These are phyloP conservation scores for Staphylotrichum tortipilum DNA, from an alignment of 495 filamentous ascomycete species.

Conservation along the genomic window DNA sequence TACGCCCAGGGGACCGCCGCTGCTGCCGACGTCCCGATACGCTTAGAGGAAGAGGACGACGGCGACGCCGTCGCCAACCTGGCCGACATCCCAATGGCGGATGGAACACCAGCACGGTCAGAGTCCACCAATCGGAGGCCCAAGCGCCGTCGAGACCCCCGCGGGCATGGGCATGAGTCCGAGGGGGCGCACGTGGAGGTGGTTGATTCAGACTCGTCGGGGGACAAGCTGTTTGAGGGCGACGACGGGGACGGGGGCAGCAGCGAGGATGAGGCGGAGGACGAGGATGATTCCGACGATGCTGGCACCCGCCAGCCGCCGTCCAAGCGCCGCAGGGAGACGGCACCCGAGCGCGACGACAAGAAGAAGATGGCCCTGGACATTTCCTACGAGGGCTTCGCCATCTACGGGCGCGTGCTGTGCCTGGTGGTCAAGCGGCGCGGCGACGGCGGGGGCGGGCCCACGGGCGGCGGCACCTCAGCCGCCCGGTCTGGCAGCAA, in stretches of 20 bases:
- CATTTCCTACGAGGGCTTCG: constrained; percentile 89
- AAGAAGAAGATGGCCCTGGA: constrained; percentile 81
- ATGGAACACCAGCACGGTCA: constrained; percentile 25
- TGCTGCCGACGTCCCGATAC: constrained; percentile 30
- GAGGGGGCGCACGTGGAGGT: constrained; percentile 19
- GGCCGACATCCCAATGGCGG: constrained; percentile 35
- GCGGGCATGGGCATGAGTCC: constrained; percentile 13
- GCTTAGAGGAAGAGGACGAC: constrained; percentile 33
- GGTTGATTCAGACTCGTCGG: constrained; percentile 14
- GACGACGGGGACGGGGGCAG: constrained; percentile 15
- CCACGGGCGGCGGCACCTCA: constrained; percentile 21
- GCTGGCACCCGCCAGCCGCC: constrained; percentile 19
- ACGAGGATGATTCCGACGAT: constrained; percentile 17
- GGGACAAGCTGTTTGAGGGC: constrained; percentile 29
- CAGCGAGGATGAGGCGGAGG: constrained; percentile 22
- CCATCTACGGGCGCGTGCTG: constrained; percentile 83
- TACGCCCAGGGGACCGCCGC: constrained; percentile 31
- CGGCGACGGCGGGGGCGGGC: constrained; percentile 23
- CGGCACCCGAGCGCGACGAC: constrained; percentile 48
- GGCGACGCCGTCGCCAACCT: constrained; percentile 31
- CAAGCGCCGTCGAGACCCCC: constrained; percentile 19
- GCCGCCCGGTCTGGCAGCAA: constrained; percentile 21
- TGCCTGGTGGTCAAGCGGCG: constrained; percentile 75
- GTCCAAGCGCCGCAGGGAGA: constrained; percentile 41
- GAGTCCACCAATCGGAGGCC: constrained; percentile 24